Evolutionary conservation across 1,139 yeast species (phyloP), one percentile per base, ranked within the genome.

Genomic region (Blastobotrys serpentis): DNA sequence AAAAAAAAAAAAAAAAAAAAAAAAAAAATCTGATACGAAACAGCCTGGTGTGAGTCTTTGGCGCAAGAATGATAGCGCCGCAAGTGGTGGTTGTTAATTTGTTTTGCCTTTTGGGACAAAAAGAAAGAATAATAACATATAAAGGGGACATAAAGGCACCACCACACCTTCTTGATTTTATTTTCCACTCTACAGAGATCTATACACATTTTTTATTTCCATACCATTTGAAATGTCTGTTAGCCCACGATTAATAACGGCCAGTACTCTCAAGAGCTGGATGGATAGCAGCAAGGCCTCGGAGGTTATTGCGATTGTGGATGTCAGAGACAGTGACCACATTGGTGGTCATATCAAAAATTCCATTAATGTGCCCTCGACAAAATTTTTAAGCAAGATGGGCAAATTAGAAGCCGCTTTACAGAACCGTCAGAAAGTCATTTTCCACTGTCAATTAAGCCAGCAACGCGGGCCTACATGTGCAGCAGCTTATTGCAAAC

Each of bases 401-500:
- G 72, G 76, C 1, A 71, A 74, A 18, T 69, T 84, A 17, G 66
- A 73, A 23, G 56, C 67, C 13, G 56, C 67, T 18, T 60, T 80
- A 3, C 62, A 67, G 7, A 63, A 66, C 4, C 65, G 71, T 10
- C 71, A 75, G 46, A 78, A 78, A 50, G 82, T 89, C 0, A 84
- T 92, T 0, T 90, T 92, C 70, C 96, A 90, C 65, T 92, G 98
- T 67, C 90, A 89, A 34, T 73, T 86, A 40, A 84, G 94, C 2
- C 97, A 90, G 66, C 94, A 83, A 51, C 72, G 98, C 43, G 98
- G 98, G 0, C 98, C 98, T 0, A 73, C 86, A 6, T 78, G 95
- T 2, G 89, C 97, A 0, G 71, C 82, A 64, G 74, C 74, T 58
- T 86, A 85, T 58, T 67, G 82, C 52, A 70, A 92, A 54, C 72